These are phyloP conservation scores for Laetiporus sulphureus DNA, from an alignment of 1,284 basidiomycete genomes.

Conservation along the genomic window DNA sequence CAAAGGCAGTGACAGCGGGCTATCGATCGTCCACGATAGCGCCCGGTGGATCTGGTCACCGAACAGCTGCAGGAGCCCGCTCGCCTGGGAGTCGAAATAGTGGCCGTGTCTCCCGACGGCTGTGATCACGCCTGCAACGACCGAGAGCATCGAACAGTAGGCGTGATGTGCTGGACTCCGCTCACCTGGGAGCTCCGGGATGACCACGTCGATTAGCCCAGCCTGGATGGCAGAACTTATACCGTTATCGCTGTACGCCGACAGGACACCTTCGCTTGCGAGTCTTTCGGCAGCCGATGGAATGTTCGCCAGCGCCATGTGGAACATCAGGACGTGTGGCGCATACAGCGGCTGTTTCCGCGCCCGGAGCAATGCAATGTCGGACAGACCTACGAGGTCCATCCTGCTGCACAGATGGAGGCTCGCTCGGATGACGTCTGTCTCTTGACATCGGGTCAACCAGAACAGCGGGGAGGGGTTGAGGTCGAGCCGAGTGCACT, in stretches of 20 bases:
- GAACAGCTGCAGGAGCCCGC: constrained; percentile 82
- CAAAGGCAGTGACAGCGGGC: constrained; percentile 63
- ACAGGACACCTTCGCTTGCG: constrained; percentile 76
- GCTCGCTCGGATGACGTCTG: constrained; percentile 72
- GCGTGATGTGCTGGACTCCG: constrained; percentile 72
- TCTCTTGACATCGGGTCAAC: constrained; percentile 78
- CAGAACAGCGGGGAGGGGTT: constrained; percentile 62
- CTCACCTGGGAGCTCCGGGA: constrained; percentile 65
- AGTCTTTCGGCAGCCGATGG: constrained; percentile 78
- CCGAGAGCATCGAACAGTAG: constrained; percentile 83
- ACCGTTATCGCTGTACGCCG: constrained; percentile 79
- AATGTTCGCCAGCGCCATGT: constrained; percentile 79
- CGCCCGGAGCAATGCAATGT: constrained; percentile 51
- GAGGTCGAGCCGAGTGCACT: constrained; percentile 65
- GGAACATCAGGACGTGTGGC: constrained; percentile 75
- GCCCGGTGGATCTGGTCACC: constrained; percentile 74
- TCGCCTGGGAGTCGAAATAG: constrained; percentile 83
- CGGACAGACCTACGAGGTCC: constrained; percentile 63
- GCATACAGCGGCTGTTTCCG: constrained; percentile 65
- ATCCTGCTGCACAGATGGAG: constrained; percentile 69
- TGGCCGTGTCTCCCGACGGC: constrained; percentile 63
- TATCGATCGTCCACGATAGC: constrained; percentile 75
- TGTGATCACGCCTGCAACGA: constrained; percentile 70
- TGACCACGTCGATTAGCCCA: constrained; percentile 62
- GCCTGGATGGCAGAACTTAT: constrained; percentile 71